Base-by-base conservation (phyloP, 2,329 filamentous ascomycete genomes). In the Apiospora marii region DNA sequence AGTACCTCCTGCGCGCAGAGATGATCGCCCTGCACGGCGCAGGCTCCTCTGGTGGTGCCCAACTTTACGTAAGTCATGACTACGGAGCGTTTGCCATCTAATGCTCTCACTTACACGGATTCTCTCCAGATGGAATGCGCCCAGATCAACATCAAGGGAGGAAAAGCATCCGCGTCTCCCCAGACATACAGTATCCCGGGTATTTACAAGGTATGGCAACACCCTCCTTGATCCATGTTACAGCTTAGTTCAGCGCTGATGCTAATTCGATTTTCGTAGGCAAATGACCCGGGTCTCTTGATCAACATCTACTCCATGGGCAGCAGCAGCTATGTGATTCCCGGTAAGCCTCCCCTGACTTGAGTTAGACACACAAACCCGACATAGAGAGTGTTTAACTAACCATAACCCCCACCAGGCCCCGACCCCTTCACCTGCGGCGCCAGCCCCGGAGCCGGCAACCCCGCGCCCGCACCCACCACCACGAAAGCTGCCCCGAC, bases 1-100 rank as follows among this genome's bases (percentile, higher is more conserved):
- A 90, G 77, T 91, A 91, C 78, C 86, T 91, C 46, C 84, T 90
- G 14, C 86, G 89, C 24, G 87, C 89, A 71, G 89, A 91, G 82
- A 85, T 90, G 79, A 85, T 91, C 71, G 89, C 88, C 24, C 85
- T 91, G 8, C 89, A 91, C 80, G 81, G 79, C 22, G 85, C 85
- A 12, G 74, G 78, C 14, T 83, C 80, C 71, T 81, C 82, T 70
- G 81, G 81, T 22, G 85, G 85, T 4, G 85, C 86, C 8, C 86
- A 88, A 75, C 81, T 88, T 70, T 85, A 86, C 74, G 80, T 82
- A 70, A 74, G 78, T 74, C 53, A 1, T 44, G 14, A 19, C 4
- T 2, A 12, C 13, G 10, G 46, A 19, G 3, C 27, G 0, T 19
- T 69, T 1, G 13, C 3, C 24, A 30, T n/a, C 49, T 27, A 22